Base-by-base conservation (phyloP, 2,329 filamentous ascomycete species). In the Phialophora tarda region DNA sequence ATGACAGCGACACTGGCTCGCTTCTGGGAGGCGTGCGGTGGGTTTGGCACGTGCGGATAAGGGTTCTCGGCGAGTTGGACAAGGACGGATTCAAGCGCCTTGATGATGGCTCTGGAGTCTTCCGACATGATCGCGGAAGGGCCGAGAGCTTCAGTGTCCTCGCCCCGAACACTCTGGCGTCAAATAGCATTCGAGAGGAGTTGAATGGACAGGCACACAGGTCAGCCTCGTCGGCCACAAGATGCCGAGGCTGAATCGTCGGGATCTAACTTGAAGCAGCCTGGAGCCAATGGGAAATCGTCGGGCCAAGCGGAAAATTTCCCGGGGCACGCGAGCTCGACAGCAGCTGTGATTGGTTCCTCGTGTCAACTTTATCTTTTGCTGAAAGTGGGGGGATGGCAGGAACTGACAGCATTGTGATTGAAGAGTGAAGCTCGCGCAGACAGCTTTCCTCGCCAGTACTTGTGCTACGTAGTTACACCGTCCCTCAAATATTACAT, bases 1-100 rank as follows among this genome's bases (percentile, higher is more conserved):
- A 90, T 84, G 56, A 89, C 77, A 24, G 88, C 87, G 48, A 90
- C 88, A 2, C 87, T 88, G n/a, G 88, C 88, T 67, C 88, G 82
- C 74, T 86, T 86, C 66, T 82, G 83, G 71, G 83, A 81, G 38
- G 76, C 74, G 23, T 82, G 28, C 14, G 51, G 80, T 5, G 81
- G 80, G 66, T 81, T 82, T 28, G 79, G 75, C 3, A 82, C 77
- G 66, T 79, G 74, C n/a, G 80, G 79, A 68, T 78, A 82, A 21
- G 78, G 77, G 38, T 75, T 70, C 34, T 75, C 48, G 59, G 54
- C 59, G 4, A 70, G 63, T 10, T 63, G 63, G 28, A 64, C 51
- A 3, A 73, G 65, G 14, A 73, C 69, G 3, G 48, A 48, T 34
- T 72, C 65, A 12, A 73, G 65, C 24, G 68, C 67, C 30, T 64